Conservation (phyloP, 495 filamentous ascomycete genomes). For the Neurospora sp. region DNA sequence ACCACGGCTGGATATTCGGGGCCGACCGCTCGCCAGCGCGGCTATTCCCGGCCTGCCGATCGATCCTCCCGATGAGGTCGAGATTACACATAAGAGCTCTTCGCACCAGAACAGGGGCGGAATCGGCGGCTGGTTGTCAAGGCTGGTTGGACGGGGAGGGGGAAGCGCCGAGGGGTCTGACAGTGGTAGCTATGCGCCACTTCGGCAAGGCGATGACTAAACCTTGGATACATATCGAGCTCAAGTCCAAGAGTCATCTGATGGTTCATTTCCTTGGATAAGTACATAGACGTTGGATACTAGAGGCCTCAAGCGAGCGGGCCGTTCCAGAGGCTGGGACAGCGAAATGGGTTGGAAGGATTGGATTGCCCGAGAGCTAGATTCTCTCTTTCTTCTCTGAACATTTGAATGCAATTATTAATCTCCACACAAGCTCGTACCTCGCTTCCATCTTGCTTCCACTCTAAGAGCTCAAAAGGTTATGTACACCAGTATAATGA, state of each 20-base stretch:
- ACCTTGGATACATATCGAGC: not conserved
- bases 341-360: not conserved
- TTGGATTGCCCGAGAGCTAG: not conserved
- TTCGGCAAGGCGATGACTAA: conserved; percentile 35
- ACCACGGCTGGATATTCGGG: conserved; percentile 63
- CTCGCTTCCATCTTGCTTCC: not conserved
- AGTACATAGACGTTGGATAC: not conserved
- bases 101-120: conserved; percentile 23
- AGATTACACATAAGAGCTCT: conserved; percentile 13
- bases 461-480: not conserved
- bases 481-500: not conserved
- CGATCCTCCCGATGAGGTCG: conserved; percentile 27
- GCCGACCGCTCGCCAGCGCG: conserved; percentile 20
- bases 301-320: not conserved
- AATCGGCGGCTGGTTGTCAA: conserved; percentile 39
- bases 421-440: not conserved
- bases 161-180: conserved; percentile 16
- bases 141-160: conserved; percentile 29
- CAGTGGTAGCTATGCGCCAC: conserved; percentile 28
- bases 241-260: not conserved
- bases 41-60: conserved; percentile 30
- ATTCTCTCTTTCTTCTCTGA: not conserved
- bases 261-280: not conserved
- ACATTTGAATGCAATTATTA: not conserved
- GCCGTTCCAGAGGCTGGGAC: not conserved